Base-by-base conservation (phyloP, 352 stramenopile genomes). In the Phytophthora melonis region DNA sequence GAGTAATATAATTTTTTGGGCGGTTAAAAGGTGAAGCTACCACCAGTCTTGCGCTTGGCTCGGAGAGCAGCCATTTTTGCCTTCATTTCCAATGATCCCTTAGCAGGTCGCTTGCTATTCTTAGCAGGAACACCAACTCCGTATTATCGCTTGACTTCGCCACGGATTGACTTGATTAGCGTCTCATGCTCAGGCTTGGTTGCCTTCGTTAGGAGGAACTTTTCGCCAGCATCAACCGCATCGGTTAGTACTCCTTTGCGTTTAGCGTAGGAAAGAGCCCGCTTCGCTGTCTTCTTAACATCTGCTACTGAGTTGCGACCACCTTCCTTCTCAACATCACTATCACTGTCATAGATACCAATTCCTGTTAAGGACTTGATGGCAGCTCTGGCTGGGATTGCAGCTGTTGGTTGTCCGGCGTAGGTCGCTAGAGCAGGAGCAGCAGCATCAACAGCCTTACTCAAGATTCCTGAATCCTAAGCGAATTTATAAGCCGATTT, bases 1-100 rank as follows among this genome's bases (percentile, higher is more conserved):
- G n/a, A 63, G 39, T 23, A 10, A 41, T n/a, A 25, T 8, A 32
- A 27, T 32, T 54, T 63, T 63, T 63, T 58, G n/a, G n/a, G n/a
- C 25, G 54, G 59, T 5, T 11, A 3, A 25, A 18, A 49, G 3
- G 25, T 27, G 25, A 27, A 27, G 1, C 25, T 27, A 27, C 25
- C 25, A 27, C 25, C 25, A 27, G 25, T 3, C 1, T 27, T 27
- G 25, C 25, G 25, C 41, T 57, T 66, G 25, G 63, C 34, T 3
- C 70, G 70, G 10, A 49, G n/a, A 49, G 41, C 41, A 5, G 41
- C 41, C 41, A 49, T 49, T 49, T 49, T 49, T 19, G 41, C 41
- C 41, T 49, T 49, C 41, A 49, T 49, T 49, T 49, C 41, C n/a
- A 14, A 14, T 7, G 10, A 19, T 13, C 41, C 41, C n/a, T 49